Base-by-base conservation (phyloP, 2,329 filamentous ascomycete species). In the Fusarium newnesense region DNA sequence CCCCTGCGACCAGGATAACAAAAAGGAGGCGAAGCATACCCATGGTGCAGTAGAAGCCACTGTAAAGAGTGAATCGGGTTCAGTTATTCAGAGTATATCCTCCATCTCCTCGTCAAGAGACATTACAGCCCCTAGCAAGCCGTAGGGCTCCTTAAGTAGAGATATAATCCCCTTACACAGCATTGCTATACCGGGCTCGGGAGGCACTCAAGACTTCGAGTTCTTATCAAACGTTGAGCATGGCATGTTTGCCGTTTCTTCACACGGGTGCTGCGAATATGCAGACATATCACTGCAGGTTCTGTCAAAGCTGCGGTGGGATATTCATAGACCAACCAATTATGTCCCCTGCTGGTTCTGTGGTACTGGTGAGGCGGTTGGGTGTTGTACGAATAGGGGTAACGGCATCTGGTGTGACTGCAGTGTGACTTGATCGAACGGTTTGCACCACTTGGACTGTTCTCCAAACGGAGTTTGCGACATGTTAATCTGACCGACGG, bases 1-100 rank as follows among this genome's bases (percentile, higher is more conserved):
- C 28, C 52, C 64, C 49, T 56, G 56, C 37, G n/a, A 56, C 60
- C 42, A 75, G 60, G 54, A 77, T 49, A 24, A 61, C 56, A 42
- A 71, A 28, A 21, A 74, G 19, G 30, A 69, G 52, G 61, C 43
- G 73, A 10, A 62, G 63, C 39, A 70, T 66, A 56, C 67, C 68
- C 75, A 77, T 77, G 58, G 10, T 76, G 47, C 58, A 61, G 58
- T 59, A 50, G n/a, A 69, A 53, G 40, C 37, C 46, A 59, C 50
- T 49, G 60, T 58, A 67, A 68, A 70, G 69, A 75, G 44, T 75
- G 69, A 67, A 73, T 73, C 43, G 21, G 60, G 39, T 60, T 68
- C 58, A 46, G 44, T 70, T 52, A 39, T 62, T 59, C 47, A 49
- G 59, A 50, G 30, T 59, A 28, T 57, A 24, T 56, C 69, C 53